Base-by-base conservation (phyloP, 176 grass and related monocot genomes). In the Miscanthus lutarioriparius region DNA sequence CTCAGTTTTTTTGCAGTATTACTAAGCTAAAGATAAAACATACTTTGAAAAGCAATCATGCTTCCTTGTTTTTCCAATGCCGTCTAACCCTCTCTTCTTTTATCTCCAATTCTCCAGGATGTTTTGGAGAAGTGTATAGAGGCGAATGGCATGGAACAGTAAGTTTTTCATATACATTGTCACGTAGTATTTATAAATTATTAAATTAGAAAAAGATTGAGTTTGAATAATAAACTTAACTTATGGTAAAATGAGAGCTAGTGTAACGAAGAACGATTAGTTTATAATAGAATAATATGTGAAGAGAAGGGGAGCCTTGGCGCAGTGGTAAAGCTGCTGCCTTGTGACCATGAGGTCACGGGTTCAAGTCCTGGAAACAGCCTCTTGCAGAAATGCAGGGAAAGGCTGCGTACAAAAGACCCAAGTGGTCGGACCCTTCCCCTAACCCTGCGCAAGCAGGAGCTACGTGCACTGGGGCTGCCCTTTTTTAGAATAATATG, bases 131-230 rank as follows among this genome's bases (percentile, higher is more conserved):
- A 58, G 97, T 99, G n/a, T 92, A 94, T 75, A 95, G 78, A 78
- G 97, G 97, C 61, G 97, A 99, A 83, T 99, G 93, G 97, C 91
- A 96, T 85, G 97, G 88, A 89, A 99, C 97, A 45, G 97, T 99
- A 82, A 92, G 97, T 94, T 81, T 43, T 80, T 85, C 28, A 66
- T 63, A 47, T 67, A 47, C 74, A 64, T 64, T 67, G 48, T 39
- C 58, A 84, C 27, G 19, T 63, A 2, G 15, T 39, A 68, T 86
- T 74, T 86, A 8, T 47, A 35, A 82, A 39, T 37, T 81, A 74
- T 58, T 47, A 49, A 74, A 49, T 11, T 74, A 74, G 25, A 74
- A 48, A 49, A 2, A 25, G 6, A 5, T 45, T 47, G 49, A 7
- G 27, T 48, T 74, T 56, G 11, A 25, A 79, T 67, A 67, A 79